These are phyloP conservation scores for Huntiella moniliformis DNA, from an alignment of 2,329 filamentous ascomycete species.

Conservation along the genomic window DNA sequence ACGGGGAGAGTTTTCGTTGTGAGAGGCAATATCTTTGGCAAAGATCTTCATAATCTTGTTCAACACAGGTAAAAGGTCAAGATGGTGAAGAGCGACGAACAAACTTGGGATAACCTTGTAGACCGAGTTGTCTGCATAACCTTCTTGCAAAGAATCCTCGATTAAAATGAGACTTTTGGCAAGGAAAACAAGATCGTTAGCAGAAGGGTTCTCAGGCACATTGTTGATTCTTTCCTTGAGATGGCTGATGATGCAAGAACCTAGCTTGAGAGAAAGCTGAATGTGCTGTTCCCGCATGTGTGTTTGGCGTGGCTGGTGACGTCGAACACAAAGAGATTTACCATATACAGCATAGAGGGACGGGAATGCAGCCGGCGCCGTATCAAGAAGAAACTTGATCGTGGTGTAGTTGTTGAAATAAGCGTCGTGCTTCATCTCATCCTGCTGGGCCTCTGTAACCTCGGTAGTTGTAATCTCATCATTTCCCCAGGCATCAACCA, in stretches of 20 bases:
- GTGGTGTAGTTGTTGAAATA: slow-evolving; percentile 58
- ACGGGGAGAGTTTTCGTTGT: slow-evolving; percentile 15
- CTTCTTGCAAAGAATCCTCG: slow-evolving; percentile 60
- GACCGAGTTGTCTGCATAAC: slow-evolving; percentile 19
- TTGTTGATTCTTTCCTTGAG: slow-evolving; percentile 30
- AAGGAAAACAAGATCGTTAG: slow-evolving; percentile 59
- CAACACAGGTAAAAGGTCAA: slow-evolving; percentile 54
- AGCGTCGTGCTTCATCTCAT: slow-evolving; percentile 13
- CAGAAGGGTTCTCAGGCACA: slow-evolving; percentile 12
- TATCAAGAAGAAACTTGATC: slow-evolving; percentile 57
- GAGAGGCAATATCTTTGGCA: slow-evolving; percentile 28
- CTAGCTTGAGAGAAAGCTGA: slow-evolving; percentile 45
- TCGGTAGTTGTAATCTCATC: slow-evolving; percentile 11
- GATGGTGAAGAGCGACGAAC: slow-evolving; percentile 69
- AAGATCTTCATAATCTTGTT: slow-evolving; percentile 56
- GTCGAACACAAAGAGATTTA: slow-evolving; percentile 58
- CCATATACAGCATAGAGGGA: slow-evolving; percentile 74
- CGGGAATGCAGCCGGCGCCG: slow-evolving; percentile 61
- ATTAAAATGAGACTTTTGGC: slow-evolving; percentile 63
- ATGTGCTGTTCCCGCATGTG: slow-evolving; percentile 35
- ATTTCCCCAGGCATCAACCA: slow-evolving; percentile 13
- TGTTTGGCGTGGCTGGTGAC: slow-evolving; percentile 38
- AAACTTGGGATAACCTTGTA: slow-evolving; percentile 52
- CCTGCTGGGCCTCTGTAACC: background rate
- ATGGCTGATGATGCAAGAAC: slow-evolving; percentile 49